These are phyloP conservation scores for Penicillium sp. DNA, from an alignment of 2,329 filamentous ascomycete genomes.

Conservation along the genomic window DNA sequence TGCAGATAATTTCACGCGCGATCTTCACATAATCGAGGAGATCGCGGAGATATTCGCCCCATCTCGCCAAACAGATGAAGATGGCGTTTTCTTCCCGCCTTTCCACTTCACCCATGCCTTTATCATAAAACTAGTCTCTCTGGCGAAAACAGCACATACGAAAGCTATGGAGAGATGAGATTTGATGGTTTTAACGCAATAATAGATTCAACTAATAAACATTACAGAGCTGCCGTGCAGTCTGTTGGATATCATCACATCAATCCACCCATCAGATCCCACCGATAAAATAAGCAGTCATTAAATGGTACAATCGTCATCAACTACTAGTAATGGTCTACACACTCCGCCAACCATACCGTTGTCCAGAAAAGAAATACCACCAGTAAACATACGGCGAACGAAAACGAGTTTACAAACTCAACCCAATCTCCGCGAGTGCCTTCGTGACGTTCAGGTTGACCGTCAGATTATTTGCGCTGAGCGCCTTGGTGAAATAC, in stretches of 20 bases:
- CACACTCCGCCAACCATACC: not conserved
- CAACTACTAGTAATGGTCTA: not conserved
- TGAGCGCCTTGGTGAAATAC: constrained; percentile 59
- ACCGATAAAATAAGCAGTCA: not conserved
- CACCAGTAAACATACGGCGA: not conserved
- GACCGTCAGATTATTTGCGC: constrained; percentile 50
- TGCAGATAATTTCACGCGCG: constrained; percentile 15
- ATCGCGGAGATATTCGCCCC: constrained; percentile 18
- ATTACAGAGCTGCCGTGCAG: not conserved
- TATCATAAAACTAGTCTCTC: constrained; percentile 20
- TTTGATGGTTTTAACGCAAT: not conserved
- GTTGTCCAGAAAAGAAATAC: not conserved
- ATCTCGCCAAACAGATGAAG: constrained; percentile 8
- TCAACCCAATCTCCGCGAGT: constrained; percentile 27
- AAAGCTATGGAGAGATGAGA: not conserved
- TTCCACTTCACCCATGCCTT: constrained; percentile 26
- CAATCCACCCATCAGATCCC: not conserved
- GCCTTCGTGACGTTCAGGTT: constrained; percentile 49
- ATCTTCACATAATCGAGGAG: constrained; percentile 24
- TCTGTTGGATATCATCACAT: not conserved
- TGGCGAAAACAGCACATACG: constrained; percentile 15
- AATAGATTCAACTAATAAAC: not conserved
- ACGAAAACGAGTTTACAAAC: not conserved
- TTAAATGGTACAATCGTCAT: constrained; percentile 1
- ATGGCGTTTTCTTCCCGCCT: constrained; percentile 22